A percentile compares a stretch with the other conserved stretches of the same genome.
These are phyloP conservation scores for Fusarium acutatum DNA, from an alignment of 2,329 filamentous ascomycete species.

Conservation along the genomic window DNA sequence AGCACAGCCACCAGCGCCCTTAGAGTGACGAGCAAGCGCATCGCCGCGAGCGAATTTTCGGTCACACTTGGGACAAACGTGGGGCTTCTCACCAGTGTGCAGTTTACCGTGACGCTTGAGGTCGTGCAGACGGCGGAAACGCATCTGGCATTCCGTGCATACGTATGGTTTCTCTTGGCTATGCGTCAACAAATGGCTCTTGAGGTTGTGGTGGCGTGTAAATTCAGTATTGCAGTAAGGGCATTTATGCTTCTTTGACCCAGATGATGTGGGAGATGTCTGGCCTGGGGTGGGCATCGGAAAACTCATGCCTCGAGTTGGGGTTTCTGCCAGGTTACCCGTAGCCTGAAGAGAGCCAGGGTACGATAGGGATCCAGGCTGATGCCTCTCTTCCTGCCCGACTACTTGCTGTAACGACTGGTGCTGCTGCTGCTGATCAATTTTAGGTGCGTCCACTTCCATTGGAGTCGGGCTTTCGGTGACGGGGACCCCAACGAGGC, in stretches of 20 bases:
- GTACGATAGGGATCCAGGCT: constrained; percentile 63
- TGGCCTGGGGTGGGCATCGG: constrained; percentile 59
- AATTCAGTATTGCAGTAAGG: constrained; percentile 97
- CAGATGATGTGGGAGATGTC: constrained; percentile 66
- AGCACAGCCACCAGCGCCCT: constrained; percentile 94
- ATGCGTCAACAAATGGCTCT: constrained; percentile 95
- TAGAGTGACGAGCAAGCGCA: constrained; percentile 92
- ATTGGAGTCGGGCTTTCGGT: constrained; percentile 63
- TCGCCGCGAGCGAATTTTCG: constrained; percentile 95
- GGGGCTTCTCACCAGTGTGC: constrained; percentile 94
- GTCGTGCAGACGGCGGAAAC: constrained; percentile 92
- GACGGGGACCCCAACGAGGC: constrained; percentile 53
- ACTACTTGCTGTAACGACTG: constrained; percentile 51
- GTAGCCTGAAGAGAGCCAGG: constrained; percentile 59
- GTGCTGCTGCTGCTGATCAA: constrained; percentile 43
- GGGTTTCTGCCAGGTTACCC: constrained; percentile 54
- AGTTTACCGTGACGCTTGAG: constrained; percentile 96
- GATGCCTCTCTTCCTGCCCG: constrained; percentile 60
- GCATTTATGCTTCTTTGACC: constrained; percentile 90
- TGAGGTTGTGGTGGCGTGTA: constrained; percentile 95
- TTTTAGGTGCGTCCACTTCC: constrained; percentile 58
- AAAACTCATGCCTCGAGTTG: constrained; percentile 64
- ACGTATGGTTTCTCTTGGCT: constrained; percentile 98
- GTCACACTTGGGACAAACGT: constrained; percentile 94
- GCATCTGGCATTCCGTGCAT: constrained; percentile 90